Evolutionary conservation across 805 yeast genomes (phyloP).

Genomic region (Lipomyces sp.): DNA sequence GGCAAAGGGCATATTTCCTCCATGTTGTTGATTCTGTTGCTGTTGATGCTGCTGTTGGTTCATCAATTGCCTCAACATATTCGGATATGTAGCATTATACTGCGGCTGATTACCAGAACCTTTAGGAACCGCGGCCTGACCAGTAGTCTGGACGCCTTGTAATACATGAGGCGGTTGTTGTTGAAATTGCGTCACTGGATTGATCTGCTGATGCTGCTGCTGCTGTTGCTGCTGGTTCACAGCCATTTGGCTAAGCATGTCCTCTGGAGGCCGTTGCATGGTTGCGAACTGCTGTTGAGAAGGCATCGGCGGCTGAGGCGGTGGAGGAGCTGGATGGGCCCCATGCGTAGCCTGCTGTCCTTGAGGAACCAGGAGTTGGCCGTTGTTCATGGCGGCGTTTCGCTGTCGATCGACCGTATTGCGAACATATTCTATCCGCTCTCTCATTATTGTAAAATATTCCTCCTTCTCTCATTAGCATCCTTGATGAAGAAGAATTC

Average conservation of each 20-base stretch:
- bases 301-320: constrained; percentile 11
- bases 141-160: constrained; percentile 3
- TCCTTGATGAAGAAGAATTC: background rate
- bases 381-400: constrained; percentile 2
- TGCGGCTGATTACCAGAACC: constrained; percentile 9
- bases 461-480: constrained; percentile 28
- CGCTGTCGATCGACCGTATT: constrained; percentile 18
- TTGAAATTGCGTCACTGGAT: constrained; percentile 23
- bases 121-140: constrained; percentile 9
- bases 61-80: constrained; percentile 33
- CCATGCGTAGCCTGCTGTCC: constrained; percentile 23
- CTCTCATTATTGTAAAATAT: constrained; percentile 22
- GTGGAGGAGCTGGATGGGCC: constrained; percentile 16
- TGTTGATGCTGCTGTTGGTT: constrained; percentile 20
- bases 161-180: constrained; percentile 25
- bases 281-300: constrained; percentile 15
- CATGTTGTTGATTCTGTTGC: background rate
- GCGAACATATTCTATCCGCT: constrained; percentile 34
- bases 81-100: constrained; percentile 26
- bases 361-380: constrained; percentile 9
- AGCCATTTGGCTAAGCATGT: constrained; percentile 17
- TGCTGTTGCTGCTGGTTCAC: constrained; percentile 31
- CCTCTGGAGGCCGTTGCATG: constrained; percentile 15
- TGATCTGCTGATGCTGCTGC: constrained; percentile 29
- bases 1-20: background rate